Percentiles rank a stretch among this genome's conserved stretches.
These are phyloP conservation scores for Lactarius evosmus DNA, from an alignment of 768 basidiomycete genomes.

Conservation along the genomic window DNA sequence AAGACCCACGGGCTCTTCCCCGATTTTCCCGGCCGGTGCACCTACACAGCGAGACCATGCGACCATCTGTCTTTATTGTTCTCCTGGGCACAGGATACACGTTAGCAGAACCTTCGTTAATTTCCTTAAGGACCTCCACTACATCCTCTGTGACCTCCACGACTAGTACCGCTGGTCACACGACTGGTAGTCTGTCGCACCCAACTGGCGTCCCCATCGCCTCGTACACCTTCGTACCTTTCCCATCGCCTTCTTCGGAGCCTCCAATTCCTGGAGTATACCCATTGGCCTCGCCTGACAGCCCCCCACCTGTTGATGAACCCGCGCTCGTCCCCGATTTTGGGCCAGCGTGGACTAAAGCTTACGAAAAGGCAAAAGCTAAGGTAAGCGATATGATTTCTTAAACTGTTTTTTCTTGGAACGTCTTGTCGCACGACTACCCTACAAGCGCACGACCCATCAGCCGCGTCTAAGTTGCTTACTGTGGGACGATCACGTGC, in stretches of 20 bases:
- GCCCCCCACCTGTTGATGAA: constrained; percentile 50
- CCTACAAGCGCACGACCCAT: not conserved
- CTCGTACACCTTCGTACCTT: constrained; percentile 6
- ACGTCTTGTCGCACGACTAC: not conserved
- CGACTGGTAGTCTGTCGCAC: too few species aligned
- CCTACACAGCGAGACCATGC: not conserved
- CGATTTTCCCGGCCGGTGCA: not conserved
- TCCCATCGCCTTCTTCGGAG: constrained; percentile 40
- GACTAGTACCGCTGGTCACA: too few species aligned
- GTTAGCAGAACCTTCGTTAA: too few species aligned
- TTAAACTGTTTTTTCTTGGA: not conserved
- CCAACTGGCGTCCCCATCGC: not conserved
- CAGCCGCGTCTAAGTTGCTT: not conserved
- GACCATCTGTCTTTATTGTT: not conserved
- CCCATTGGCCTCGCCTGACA: constrained; percentile 50
- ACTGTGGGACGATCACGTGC: not conserved
- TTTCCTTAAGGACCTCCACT: too few species aligned
- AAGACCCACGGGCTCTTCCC: not conserved
- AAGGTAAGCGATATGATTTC: not conserved
- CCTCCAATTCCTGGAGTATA: constrained; percentile 50
- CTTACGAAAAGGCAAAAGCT: constrained; percentile 53
- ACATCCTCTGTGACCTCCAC: too few species aligned
- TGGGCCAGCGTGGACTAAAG: constrained; percentile 51
- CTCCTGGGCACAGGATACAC: not conserved
- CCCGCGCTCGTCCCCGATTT: constrained; percentile 46